phyloP scores from a whole-genome alignment of 352 stramenopile genomes.

The Phytophthora podocarpi region DNA sequence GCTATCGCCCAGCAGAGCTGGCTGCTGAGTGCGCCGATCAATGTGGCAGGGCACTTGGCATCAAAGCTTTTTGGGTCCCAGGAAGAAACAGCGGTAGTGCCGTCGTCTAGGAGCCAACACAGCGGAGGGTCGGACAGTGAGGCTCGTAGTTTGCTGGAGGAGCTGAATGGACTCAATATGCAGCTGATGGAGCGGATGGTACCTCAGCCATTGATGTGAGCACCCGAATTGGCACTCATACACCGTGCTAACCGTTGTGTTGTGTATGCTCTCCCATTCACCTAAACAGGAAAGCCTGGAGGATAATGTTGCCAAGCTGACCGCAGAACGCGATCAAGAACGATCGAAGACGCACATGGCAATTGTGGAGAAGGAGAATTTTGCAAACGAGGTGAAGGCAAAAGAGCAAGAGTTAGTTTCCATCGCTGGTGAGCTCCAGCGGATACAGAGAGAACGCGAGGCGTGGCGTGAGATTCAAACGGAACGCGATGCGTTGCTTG shows the following conservation, averaged over 20 bases:
- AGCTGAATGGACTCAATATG: conserved; percentile 88
- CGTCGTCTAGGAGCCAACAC: conserved; percentile 19
- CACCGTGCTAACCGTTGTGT: neutral
- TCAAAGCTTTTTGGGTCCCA: conserved; percentile 76
- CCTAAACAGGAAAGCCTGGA: conserved; percentile 67
- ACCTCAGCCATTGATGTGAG: conserved; percentile 10
- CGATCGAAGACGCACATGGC: conserved; percentile 67
- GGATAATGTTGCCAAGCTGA: conserved; percentile 69
- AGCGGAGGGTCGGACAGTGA: conserved; percentile 37
- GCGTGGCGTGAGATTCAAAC: conserved; percentile 79
- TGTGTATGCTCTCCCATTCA: neutral
- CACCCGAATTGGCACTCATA: neutral
- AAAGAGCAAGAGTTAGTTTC: conserved; percentile 59
- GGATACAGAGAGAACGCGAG: conserved; percentile 75
- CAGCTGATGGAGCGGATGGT: conserved; percentile 82
- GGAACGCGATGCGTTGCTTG: conserved; percentile 76
- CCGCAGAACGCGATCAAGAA: conserved; percentile 81
- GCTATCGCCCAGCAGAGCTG: conserved; percentile 63
- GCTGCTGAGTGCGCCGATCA: conserved; percentile 70
- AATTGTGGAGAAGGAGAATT: conserved; percentile 72
- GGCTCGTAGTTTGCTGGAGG: conserved; percentile 77
- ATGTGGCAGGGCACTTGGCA: conserved; percentile 59
- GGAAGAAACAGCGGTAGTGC: conserved; percentile 31
- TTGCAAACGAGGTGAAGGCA: conserved; percentile 41
- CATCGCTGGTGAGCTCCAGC: conserved; percentile 62